Base-by-base conservation (phyloP, 2,329 filamentous ascomycete species). In the Graphiopsis chlorocephala region DNA sequence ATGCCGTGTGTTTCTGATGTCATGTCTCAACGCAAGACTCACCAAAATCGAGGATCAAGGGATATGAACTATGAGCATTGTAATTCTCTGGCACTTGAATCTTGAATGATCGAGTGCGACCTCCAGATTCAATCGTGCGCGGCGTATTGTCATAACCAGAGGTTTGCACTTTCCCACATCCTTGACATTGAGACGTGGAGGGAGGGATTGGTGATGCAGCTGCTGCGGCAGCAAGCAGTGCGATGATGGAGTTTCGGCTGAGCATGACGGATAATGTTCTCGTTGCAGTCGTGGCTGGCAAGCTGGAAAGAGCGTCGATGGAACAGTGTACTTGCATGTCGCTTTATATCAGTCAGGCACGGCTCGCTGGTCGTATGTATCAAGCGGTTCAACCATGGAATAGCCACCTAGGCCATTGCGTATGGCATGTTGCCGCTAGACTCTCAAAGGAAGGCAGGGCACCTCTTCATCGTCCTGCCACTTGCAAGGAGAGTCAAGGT, bases 41-140 rank as follows among this genome's bases (percentile, higher is more conserved):
- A 65, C 84, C 82, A 68, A 79, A 84, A 5, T 82, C 82, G 29
- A 84, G 72, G 31, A 83, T 81, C 29, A 84, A 63, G 11, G 71
- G 68, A 61, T 69, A 68, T 50, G 33, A 23, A 29, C 66, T 68
- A 28, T 64, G 50, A 1, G 64, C 14, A 26, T 52, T 25, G 20
- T 61, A 61, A 23, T 26, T 26, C n/a, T 25, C 17, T 12, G 58
- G 58, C 14, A 61, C 58, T 28, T 61, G 45, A 3, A 61, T 45
- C 15, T 48, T 61, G 28, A 50, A 61, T 10, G 58, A 50, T 10
- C 58, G 42, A 26, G 42, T 33, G 17, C 29, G 20, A 10, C 58
- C 58, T 50, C 58, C 58, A 25, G 58, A 61, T 25, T 33, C 25
- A 8, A 61, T 61, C 11, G 58, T 61, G 29, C 48, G 28, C 15